phyloP scores from a whole-genome alignment of 2,329 filamentous ascomycete genomes.

The Fusarium nygamai region DNA sequence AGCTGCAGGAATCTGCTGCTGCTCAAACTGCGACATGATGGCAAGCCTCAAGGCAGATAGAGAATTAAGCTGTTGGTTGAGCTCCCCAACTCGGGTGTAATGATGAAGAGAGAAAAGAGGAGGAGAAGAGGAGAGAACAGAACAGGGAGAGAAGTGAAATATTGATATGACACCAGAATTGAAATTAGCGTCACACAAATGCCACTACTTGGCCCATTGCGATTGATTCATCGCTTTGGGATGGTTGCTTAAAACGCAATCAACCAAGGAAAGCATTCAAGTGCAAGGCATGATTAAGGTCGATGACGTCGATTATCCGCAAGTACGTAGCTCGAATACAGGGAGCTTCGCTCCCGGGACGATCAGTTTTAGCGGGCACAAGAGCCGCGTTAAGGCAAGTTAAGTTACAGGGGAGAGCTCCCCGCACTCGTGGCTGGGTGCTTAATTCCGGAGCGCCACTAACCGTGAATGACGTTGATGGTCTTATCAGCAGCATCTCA shows the following conservation, averaged over 20 bases:
- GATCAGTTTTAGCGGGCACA: constrained; percentile 27
- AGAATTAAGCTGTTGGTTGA: constrained; percentile 8
- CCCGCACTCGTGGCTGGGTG: constrained; percentile 9
- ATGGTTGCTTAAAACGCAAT: constrained; percentile 31
- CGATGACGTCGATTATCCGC: constrained; percentile 39
- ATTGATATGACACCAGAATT: constrained; percentile 10
- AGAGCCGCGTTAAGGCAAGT: constrained; percentile 28
- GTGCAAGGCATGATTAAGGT: constrained; percentile 32
- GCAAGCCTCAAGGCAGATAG: constrained; percentile 1
- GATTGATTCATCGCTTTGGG: constrained; percentile 27
- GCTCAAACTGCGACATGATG: constrained; percentile 51
- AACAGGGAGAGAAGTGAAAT: constrained; percentile 18
- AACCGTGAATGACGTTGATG: constrained; percentile 11
- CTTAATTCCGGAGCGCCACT: constrained; percentile 16
- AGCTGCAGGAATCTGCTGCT: constrained; percentile 56
- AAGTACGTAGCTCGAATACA: constrained; percentile 9
- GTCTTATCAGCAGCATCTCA: not conserved
- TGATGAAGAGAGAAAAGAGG: not conserved
- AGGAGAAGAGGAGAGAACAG: not conserved
- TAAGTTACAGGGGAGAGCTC: constrained; percentile 18
- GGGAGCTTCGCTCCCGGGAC: constrained; percentile 22
- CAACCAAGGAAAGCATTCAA: constrained; percentile 27
- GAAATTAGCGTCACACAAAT: constrained; percentile 30
- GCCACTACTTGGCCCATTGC: constrained; percentile 12
- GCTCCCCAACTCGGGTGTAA: constrained; percentile 10